Conservation (phyloP, 2,329 filamentous ascomycete species). For the Pestalotiopsis sp. region DNA sequence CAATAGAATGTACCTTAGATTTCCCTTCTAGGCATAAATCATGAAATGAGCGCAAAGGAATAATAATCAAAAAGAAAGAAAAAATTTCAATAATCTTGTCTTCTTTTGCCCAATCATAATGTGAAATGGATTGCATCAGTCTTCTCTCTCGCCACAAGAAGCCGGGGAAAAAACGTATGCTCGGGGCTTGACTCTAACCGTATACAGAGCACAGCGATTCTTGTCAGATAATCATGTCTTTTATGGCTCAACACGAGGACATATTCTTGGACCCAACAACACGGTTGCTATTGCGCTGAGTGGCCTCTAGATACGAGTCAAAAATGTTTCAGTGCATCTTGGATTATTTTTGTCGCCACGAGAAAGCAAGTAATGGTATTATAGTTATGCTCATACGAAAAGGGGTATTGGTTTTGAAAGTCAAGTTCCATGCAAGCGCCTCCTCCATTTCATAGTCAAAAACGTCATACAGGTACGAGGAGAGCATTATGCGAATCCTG, state of each 20-base stretch:
- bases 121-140: background rate
- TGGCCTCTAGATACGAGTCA: too few relatives aligned
- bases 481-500: background rate
- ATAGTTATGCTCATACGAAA: background rate
- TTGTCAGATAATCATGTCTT: too few relatives aligned
- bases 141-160: background rate
- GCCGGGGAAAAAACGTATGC: background rate
- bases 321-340: too few relatives aligned
- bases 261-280: too few relatives aligned
- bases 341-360: background rate
- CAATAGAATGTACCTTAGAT: slow-evolving; percentile 26
- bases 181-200: too few relatives aligned
- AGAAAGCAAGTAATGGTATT: background rate
- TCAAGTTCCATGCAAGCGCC: background rate
- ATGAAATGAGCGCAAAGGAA: slow-evolving; percentile 17
- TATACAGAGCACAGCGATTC: too few relatives aligned
- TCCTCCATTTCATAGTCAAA: background rate
- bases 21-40: slow-evolving; percentile 31
- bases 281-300: too few relatives aligned
- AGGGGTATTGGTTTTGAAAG: background rate
- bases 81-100: background rate
- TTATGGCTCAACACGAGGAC: too few relatives aligned
- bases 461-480: background rate
- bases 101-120: background rate
- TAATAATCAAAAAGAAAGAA: slow-evolving; percentile 34